Evolutionary conservation across 2,329 filamentous ascomycete species (phyloP).

Genomic region (Alternaria conjuncta): DNA sequence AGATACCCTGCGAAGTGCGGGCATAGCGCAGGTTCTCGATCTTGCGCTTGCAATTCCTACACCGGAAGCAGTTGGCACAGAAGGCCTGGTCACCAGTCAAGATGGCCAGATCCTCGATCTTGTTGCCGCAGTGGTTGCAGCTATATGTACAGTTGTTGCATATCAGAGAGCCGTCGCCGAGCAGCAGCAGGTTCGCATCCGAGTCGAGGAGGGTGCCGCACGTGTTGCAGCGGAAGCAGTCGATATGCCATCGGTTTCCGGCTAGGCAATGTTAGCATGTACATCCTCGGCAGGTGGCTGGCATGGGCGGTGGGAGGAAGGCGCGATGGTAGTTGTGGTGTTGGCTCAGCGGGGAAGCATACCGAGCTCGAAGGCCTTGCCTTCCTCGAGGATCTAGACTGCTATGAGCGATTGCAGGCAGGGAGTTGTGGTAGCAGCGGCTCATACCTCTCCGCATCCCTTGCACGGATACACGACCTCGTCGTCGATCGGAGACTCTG

Average conservation of each 20-base stretch:
- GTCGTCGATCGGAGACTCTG: conserved; percentile 58
- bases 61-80: conserved; percentile 95
- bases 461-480: conserved; percentile 68
- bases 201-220: conserved; percentile 96
- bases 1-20: conserved; percentile 95
- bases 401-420: conserved; percentile 23
- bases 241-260: conserved; percentile 96
- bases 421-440: conserved; percentile 5
- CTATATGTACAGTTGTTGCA: conserved; percentile 99
- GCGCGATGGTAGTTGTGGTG: conserved; percentile 10
- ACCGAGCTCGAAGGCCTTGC: conserved; percentile 98
- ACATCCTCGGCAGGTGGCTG: not conserved
- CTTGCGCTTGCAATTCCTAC: conserved; percentile 97
- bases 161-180: conserved; percentile 96
- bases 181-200: conserved; percentile 93
- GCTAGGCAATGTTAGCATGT: conserved; percentile 61
- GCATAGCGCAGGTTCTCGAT: conserved; percentile 99
- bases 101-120: conserved; percentile 98
- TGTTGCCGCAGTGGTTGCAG: conserved; percentile 94
- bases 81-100: conserved; percentile 97
- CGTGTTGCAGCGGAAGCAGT: conserved; percentile 97
- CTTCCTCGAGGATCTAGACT: conserved; percentile 90
- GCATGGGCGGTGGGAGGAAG: conserved; percentile 8
- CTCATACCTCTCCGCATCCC: conserved; percentile 59
- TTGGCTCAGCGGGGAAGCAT: conserved; percentile 47